Evolutionary conservation across 805 yeast genomes (phyloP), one percentile per base, ranked within the genome.

Genomic region (Yarrowia sp.): DNA sequence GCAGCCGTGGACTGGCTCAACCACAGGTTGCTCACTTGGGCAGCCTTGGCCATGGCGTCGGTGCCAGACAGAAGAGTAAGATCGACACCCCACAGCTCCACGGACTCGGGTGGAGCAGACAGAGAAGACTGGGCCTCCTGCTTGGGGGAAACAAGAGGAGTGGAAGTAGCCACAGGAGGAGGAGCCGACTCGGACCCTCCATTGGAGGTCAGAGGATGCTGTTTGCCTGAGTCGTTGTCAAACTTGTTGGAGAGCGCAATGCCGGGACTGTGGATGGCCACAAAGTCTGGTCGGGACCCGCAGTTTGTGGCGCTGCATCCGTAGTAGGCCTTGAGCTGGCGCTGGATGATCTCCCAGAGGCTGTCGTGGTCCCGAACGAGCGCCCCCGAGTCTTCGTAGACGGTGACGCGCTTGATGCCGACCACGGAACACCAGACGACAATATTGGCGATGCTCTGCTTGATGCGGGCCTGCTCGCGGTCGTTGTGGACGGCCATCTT

Each of bases 361-460:
- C 58, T 35, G 19, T 46, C 44, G 29, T 35, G 41, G 29, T 61
- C 33, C 6, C 41, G 27, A 31, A 36, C 29, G 2, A 61, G 22
- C 1, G 31, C 31, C 6, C 64, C 64, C 7, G 62, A 41, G 16
- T 62, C 47, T 27, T 62, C 64, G 35, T 49, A 63, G 16, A 63
- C 32, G 19, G 56, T 53, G 7, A 63, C 39, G 10, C 56, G 42
- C 13, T 38, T 31, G 18, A 63, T 60, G 1, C 62, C 42, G 4
- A 63, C 38, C 12, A 38, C 39, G 4, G 60, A 33, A 9, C 61
- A 62, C 63, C 65, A 63, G 1, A 53, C 46, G 12, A 63, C 59
- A 22, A 63, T 22, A 25, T 61, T 51, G 29, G 61, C 53, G 13
- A 63, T 62, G 22, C 47, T 63, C 19, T 61, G 46, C 14, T 58